These are phyloP conservation scores for Tetrahymena thermophila DNA, from an alignment of 73 alveolate species.

Conservation along the genomic window DNA sequence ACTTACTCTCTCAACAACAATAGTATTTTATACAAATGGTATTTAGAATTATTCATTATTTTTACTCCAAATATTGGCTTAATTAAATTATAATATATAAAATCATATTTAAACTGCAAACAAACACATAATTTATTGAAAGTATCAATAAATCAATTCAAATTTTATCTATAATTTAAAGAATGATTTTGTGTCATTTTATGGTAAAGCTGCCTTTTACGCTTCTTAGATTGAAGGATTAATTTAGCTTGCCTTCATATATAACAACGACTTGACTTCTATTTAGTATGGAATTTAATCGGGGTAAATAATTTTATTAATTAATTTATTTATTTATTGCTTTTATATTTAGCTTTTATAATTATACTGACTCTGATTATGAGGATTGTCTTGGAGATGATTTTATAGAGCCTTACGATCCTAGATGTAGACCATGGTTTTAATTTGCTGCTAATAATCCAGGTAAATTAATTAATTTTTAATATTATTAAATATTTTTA, in stretches of 20 bases:
- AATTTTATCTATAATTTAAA: too few species aligned
- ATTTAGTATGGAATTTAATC: not conserved
- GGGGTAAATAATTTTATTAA: not conserved
- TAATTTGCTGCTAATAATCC: not conserved
- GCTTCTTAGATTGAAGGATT: not conserved
- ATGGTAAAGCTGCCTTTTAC: not conserved
- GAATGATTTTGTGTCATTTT: not conserved
- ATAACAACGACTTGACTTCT: not conserved
- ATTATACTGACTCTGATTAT: not conserved
- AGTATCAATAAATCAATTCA: too few species aligned
- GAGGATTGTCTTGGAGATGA: not conserved
- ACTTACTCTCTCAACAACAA: not conserved
- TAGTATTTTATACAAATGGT: not conserved
- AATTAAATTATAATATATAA: too few species aligned
- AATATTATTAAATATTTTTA: too few species aligned
- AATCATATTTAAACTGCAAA: too few species aligned
- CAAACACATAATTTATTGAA: too few species aligned
- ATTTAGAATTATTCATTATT: too few species aligned
- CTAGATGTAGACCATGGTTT: not conserved
- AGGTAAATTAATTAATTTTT: not conserved
- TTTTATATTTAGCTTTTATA: not conserved
- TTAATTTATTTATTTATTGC: too few species aligned
- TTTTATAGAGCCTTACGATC: not conserved
- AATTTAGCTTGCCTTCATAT: not conserved
- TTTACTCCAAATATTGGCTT: too few species aligned